phyloP scores from a whole-genome alignment of 495 filamentous ascomycete genomes.

The Aspergillus saccharolyticus region DNA sequence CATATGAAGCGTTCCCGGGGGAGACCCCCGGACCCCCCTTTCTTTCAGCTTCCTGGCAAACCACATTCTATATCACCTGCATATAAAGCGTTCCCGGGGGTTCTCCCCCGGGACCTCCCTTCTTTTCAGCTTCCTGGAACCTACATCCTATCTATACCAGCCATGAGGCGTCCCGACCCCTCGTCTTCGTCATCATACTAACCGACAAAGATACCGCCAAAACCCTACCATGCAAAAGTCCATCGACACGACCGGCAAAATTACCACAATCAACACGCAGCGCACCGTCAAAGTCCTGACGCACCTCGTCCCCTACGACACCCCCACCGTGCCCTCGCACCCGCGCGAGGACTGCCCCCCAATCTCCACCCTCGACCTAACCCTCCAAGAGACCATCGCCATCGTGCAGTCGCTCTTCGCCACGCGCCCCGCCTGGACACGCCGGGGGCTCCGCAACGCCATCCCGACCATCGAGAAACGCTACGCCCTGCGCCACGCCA shows the following conservation, averaged over 20 bases:
- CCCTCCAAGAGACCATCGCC: slow-evolving; percentile 54
- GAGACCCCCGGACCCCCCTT: too few relatives aligned
- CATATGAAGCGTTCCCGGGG: too few relatives aligned
- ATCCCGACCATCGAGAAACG: slow-evolving; percentile 43
- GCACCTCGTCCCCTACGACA: slow-evolving; percentile 60
- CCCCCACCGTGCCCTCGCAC: slow-evolving; percentile 43
- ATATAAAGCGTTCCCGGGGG: too few relatives aligned
- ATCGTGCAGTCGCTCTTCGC: slow-evolving; percentile 57
- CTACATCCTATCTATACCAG: too few relatives aligned
- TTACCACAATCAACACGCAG: slow-evolving; percentile 50
- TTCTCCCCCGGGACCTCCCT: too few relatives aligned
- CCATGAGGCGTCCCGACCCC: not conserved
- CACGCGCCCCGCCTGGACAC: slow-evolving; percentile 78
- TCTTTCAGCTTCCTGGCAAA: too few relatives aligned
- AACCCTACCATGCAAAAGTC: slow-evolving; percentile 53
- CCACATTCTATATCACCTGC: too few relatives aligned
- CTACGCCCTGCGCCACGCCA: slow-evolving; percentile 55
- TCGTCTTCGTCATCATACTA: not conserved
- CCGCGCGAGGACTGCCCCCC: slow-evolving; percentile 47
- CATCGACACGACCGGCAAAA: slow-evolving; percentile 45
- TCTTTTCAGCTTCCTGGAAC: too few relatives aligned
- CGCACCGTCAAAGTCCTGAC: slow-evolving; percentile 44
- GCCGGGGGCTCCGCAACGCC: slow-evolving; percentile 68
- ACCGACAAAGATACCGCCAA: slow-evolving; percentile 47
- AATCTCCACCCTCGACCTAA: slow-evolving; percentile 38